A percentile compares a stretch with the other conserved stretches of the same genome.
phyloP scores from a whole-genome alignment of 140 eudicot species.

The Oenanthe javanica region DNA sequence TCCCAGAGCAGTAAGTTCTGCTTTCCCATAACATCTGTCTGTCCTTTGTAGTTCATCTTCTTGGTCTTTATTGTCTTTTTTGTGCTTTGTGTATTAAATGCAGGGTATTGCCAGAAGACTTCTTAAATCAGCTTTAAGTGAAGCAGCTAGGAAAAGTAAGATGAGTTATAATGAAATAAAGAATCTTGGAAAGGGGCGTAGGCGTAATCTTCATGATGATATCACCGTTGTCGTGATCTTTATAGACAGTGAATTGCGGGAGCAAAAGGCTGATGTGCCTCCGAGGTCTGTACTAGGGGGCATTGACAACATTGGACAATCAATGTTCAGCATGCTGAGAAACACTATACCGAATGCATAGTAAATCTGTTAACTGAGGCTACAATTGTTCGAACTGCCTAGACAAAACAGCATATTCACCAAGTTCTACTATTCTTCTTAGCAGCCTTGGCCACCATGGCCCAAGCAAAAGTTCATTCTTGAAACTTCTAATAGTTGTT shows the following conservation, averaged over 20 bases:
- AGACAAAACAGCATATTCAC: neutral
- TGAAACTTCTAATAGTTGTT: neutral
- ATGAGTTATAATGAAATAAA: slow-evolving; percentile 41
- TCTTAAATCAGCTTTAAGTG: slow-evolving; percentile 34
- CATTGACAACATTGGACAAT: slow-evolving; percentile 31
- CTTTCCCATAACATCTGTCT: neutral
- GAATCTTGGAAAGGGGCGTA: slow-evolving; percentile 30
- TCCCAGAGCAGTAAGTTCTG: slow-evolving; percentile 51
- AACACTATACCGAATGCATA: neutral
- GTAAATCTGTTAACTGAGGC: neutral
- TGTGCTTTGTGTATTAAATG: neutral
- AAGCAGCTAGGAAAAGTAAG: slow-evolving; percentile 40
- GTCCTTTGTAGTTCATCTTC: neutral
- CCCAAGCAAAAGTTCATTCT: neutral
- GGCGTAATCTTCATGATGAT: slow-evolving; percentile 65
- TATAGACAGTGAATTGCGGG: slow-evolving; percentile 36
- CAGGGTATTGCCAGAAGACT: slow-evolving; percentile 80
- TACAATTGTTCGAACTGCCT: neutral
- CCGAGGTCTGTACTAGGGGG: slow-evolving; percentile 56
- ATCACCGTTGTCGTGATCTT: slow-evolving; percentile 61
- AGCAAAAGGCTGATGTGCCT: slow-evolving; percentile 17
- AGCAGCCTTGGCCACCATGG: neutral
- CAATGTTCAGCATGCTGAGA: slow-evolving; percentile 28
- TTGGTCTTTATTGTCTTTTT: neutral
- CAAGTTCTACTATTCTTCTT: neutral